Evolutionary conservation across 2,329 filamentous ascomycete species (phyloP).

Genomic region (Aspergillus latus): DNA sequence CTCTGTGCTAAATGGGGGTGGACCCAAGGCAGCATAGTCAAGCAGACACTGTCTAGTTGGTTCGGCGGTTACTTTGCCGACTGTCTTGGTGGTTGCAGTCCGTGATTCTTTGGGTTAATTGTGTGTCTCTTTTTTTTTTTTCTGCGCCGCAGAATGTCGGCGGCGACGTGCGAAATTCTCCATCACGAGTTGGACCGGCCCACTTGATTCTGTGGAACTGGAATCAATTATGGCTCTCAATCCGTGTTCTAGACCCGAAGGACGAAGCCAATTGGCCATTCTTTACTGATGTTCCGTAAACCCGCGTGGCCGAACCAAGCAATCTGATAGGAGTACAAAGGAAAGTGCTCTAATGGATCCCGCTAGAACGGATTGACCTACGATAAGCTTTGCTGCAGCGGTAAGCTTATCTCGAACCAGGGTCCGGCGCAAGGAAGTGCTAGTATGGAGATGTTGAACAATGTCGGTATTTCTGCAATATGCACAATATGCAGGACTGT

Average conservation of each 20-base stretch:
- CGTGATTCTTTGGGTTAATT: neutral
- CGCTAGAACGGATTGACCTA: neutral
- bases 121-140: neutral
- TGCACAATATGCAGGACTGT: neutral
- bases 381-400: neutral
- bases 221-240: neutral
- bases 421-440: no score
- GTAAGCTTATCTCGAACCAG: neutral
- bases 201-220: neutral
- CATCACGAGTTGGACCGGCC: neutral
- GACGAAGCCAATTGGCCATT: neutral
- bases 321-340: slow-evolving; percentile 3
- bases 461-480: neutral
- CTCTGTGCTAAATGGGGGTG: slow-evolving; percentile 31
- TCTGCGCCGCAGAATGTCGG: neutral
- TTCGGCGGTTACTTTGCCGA: no score
- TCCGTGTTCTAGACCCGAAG: neutral
- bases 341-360: neutral
- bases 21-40: slow-evolving; percentile 23
- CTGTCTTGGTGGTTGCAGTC: neutral
- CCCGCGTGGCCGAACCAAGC: neutral
- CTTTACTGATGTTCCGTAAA: neutral
- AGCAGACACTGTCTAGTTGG: neutral
- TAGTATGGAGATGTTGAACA: no score
- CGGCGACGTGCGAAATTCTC: neutral